Evolutionary conservation across 2,329 filamentous ascomycete genomes (phyloP).

Genomic region (Neodidymelliopsis sp.): DNA sequence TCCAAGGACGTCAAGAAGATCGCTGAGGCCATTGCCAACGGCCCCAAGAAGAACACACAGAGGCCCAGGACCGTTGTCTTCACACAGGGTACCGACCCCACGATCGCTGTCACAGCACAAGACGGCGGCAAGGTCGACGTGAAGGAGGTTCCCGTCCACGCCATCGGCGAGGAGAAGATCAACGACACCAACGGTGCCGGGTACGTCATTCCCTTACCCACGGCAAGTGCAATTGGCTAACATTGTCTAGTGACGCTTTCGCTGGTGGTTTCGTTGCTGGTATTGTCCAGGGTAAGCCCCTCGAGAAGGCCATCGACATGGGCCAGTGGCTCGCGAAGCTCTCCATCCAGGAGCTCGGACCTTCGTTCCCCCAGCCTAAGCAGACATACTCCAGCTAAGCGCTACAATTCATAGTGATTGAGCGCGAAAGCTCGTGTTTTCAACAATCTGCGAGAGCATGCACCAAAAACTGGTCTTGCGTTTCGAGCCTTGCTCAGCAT

Average conservation of each 20-base stretch:
- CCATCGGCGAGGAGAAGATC: conserved; percentile 79
- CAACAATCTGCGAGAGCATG: conserved; percentile 48
- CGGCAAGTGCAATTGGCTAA: conserved; percentile 6
- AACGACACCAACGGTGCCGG: conserved; percentile 96
- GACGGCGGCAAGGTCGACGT: conserved; percentile 69
- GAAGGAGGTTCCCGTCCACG: conserved; percentile 81
- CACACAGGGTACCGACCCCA: conserved; percentile 93
- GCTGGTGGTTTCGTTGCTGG: conserved; percentile 93
- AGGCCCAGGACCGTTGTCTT: conserved; percentile 87
- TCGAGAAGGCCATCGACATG: conserved; percentile 83
- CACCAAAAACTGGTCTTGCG: conserved; percentile 3
- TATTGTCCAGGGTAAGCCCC: conserved; percentile 80
- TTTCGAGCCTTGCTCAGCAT: conserved; percentile 13
- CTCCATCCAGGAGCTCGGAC: conserved; percentile 93
- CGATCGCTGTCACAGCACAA: conserved; percentile 78
- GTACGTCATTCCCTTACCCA: conserved; percentile 48
- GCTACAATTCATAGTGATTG: conserved; percentile 24
- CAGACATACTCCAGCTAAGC: conserved; percentile 51
- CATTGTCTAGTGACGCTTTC: conserved; percentile 77
- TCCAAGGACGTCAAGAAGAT: conserved; percentile 84
- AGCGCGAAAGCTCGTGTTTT: conserved; percentile 50
- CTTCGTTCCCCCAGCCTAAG: conserved; percentile 70
- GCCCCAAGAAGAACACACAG: conserved; percentile 90
- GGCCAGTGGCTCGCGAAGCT: conserved; percentile 96
- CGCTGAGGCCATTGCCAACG: conserved; percentile 81